Conservation (phyloP, 352 stramenopile species). For the Phytophthora palmivora region DNA sequence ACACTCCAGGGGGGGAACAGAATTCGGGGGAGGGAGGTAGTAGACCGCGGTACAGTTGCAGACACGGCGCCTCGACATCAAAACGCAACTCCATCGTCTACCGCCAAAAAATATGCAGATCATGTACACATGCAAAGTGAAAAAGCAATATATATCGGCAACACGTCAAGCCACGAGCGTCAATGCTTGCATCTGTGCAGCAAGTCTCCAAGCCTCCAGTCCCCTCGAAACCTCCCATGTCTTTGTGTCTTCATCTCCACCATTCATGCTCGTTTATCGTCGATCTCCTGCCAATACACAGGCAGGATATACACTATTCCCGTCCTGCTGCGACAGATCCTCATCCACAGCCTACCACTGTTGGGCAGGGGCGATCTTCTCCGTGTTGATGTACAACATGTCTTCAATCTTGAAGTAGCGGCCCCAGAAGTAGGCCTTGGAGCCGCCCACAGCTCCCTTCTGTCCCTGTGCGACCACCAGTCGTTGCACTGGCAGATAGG, state of each 20-base stretch:
- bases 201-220: constrained; percentile 6
- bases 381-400: constrained; percentile 89
- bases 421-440: constrained; percentile 90
- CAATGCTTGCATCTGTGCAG: constrained; percentile 19
- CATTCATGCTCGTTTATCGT: constrained; percentile 13
- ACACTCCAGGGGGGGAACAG: constrained; percentile 2
- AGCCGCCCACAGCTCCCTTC: constrained; percentile 72
- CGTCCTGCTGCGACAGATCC: constrained; percentile 12
- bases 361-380: constrained; percentile 82
- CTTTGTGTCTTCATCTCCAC: constrained; percentile 19
- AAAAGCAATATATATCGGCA: constrained; percentile 36
- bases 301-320: constrained; percentile 22
- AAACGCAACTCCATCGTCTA: constrained; percentile 46
- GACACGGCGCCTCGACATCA: constrained; percentile 28
- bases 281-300: constrained; percentile 17
- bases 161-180: constrained; percentile 26
- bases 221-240: background rate
- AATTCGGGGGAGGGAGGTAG: constrained; percentile 12
- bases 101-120: constrained; percentile 29
- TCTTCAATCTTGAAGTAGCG: constrained; percentile 84
- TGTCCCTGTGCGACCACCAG: constrained; percentile 62
- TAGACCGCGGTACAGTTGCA: constrained; percentile 26
- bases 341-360: constrained; percentile 60
- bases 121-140: constrained; percentile 38
- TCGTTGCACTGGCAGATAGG: constrained; percentile 73